Base-by-base conservation (phyloP, 371 early-diverging fungal species). In the Mucor indicus region DNA sequence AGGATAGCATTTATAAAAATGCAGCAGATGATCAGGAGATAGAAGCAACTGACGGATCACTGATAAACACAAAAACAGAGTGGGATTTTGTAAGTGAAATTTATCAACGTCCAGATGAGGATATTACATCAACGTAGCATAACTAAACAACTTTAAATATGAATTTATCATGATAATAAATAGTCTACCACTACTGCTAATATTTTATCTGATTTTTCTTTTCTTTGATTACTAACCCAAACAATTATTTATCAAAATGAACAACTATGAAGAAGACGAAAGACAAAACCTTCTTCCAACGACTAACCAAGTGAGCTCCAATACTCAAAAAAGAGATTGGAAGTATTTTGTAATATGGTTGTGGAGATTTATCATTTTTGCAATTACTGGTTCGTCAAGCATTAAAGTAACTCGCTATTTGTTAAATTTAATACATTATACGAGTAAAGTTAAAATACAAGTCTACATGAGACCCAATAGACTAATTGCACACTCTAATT, bases 341-440 rank as follows among this genome's bases (percentile, higher is more conserved):
- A 50, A 38, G 7, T 51, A 43, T 9, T 59, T 49, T 25, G 15
- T 53, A 10, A 12, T 59, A 2, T 75, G 68, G 74, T 10, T 59
- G 9, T 67, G 68, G 68, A 48, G 75, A 3, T 39, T 75, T 24
- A 48, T 40, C 19, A 64, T 75, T 8, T 75, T 75, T 50, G 64
- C 43, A 13, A 27, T 75, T 5, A 64, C 64, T 3, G 75, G 75
- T 2, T 75, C 75, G 13, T 59, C 64, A 5, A 75, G 71, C 56
- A 56, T 71, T 10, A 55, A 50, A 11, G 60, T 75, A 10, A 68
- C 71, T 3, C 44, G 62, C 13, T 20, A 25, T 9, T 38, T 50
- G 13, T 44, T 62, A 15, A 55, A 32, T 19, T 36, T 33, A 13
- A 19, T 55, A 16, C 40, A 32, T 42, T 48, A 41, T 38, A n/a